Conservation (phyloP, 78 protist species). For the Polysphondylium violaceum region DNA sequence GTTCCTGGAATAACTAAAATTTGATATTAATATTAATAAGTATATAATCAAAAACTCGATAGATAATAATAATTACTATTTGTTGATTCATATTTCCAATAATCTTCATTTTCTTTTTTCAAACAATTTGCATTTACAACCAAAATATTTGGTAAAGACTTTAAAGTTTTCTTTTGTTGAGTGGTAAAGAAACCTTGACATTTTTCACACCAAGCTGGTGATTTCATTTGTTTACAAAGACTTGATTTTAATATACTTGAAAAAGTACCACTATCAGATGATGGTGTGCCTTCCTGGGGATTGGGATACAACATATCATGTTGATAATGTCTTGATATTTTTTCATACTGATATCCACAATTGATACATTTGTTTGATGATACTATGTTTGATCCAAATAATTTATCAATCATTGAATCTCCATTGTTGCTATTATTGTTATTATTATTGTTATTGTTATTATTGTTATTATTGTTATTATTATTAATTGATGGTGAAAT, state of each 20-base stretch:
- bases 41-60: too few relatives aligned
- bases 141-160: conserved; percentile 70
- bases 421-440: neutral
- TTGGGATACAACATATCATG: conserved; percentile 39
- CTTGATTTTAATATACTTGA: conserved; percentile 22
- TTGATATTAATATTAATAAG: too few relatives aligned
- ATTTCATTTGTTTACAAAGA: conserved; percentile 52
- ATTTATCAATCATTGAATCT: conserved; percentile 53
- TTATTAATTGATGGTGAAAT: conserved; percentile 27
- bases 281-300: conserved; percentile 15
- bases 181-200: conserved; percentile 50
- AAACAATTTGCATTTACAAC: conserved; percentile 63
- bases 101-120: conserved; percentile 74
- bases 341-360: conserved; percentile 71
- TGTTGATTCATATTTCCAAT: conserved; percentile 64
- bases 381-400: conserved; percentile 46
- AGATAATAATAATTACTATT: too few relatives aligned
- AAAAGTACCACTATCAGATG: conserved; percentile 37
- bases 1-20: conserved; percentile 51
- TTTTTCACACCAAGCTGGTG: conserved; percentile 82
- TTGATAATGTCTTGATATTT: conserved; percentile 37
- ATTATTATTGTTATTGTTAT: neutral
- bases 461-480: conserved; percentile 1
- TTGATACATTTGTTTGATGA: conserved; percentile 74
- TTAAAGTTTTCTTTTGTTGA: conserved; percentile 46